Percentiles rank a stretch among this genome's conserved stretches.
These are phyloP conservation scores for Mycena olivaceomarginata DNA, from an alignment of 768 basidiomycete species.

Conservation along the genomic window DNA sequence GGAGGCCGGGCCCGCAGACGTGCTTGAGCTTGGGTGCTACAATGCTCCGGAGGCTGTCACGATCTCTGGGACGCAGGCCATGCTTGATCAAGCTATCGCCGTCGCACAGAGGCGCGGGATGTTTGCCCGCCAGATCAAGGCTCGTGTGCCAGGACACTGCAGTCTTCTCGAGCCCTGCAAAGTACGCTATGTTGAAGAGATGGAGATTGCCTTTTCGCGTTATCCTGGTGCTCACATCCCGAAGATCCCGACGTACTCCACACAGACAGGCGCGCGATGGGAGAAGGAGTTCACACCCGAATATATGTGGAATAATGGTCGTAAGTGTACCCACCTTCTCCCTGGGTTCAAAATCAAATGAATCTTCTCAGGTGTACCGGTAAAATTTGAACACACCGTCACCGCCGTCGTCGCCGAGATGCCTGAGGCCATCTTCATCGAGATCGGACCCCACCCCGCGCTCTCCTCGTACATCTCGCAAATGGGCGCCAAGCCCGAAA, in stretches of 20 bases:
- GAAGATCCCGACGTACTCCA: slow-evolving; percentile 58
- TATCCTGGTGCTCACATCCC: slow-evolving; percentile 54
- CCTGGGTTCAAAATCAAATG: background rate
- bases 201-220: slow-evolving; percentile 58
- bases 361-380: slow-evolving; percentile 47
- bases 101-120: no score
- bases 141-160: slow-evolving; percentile 62
- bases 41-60: no score
- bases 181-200: slow-evolving; percentile 48
- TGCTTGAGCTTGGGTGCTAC: no score
- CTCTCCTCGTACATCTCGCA: slow-evolving; percentile 56
- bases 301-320: slow-evolving; percentile 64
- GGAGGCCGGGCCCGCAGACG: no score
- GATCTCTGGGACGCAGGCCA: no score
- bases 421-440: slow-evolving; percentile 56
- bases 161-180: slow-evolving; percentile 59
- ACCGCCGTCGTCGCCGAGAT: slow-evolving; percentile 44
- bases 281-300: slow-evolving; percentile 52
- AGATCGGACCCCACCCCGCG: slow-evolving; percentile 63
- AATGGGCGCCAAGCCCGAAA: slow-evolving; percentile 41
- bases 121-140: slow-evolving; percentile 52
- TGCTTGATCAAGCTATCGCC: no score
- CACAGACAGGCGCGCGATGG: slow-evolving; percentile 53
- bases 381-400: slow-evolving; percentile 59
- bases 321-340: slow-evolving; percentile 28